Conservation (phyloP, 2,329 filamentous ascomycete species). For the Aspergillus aculeatinus region DNA sequence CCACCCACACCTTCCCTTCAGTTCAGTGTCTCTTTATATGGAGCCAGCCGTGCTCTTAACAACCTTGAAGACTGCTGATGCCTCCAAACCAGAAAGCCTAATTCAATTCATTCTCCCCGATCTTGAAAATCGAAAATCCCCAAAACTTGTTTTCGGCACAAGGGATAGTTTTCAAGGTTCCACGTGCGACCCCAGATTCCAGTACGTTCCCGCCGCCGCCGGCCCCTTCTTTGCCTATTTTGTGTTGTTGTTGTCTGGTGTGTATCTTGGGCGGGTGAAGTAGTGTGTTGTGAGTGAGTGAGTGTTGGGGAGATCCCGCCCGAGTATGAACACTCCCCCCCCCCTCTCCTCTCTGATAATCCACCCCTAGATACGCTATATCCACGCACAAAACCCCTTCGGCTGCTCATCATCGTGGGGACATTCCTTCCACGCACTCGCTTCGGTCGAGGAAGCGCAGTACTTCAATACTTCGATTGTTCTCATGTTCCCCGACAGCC, state of each 20-base stretch:
- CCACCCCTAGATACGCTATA: slow-evolving; percentile 27
- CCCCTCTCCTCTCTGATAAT: slow-evolving; percentile 2
- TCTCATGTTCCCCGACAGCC: background rate
- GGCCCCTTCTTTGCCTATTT: background rate
- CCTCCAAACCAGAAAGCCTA: background rate
- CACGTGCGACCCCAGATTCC: slow-evolving; percentile 1
- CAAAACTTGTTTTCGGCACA: background rate
- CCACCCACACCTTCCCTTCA: background rate
- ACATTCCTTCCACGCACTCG: slow-evolving; percentile 44
- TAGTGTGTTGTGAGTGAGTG: background rate
- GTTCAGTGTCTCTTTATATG: background rate
- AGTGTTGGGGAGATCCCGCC: slow-evolving; percentile 3
- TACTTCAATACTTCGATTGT: background rate
- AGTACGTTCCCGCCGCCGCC: background rate
- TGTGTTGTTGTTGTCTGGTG: background rate
- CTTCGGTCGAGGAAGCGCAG: slow-evolving; percentile 3
- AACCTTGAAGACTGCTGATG: background rate
- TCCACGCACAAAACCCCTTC: slow-evolving; percentile 37
- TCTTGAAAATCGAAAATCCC: background rate
- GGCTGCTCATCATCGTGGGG: slow-evolving; percentile 19
- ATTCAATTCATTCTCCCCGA: background rate
- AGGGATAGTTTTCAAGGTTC: background rate
- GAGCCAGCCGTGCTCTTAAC: background rate
- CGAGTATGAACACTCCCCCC: background rate
- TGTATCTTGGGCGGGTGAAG: too few species aligned